A percentile compares a stretch with the other conserved stretches of the same genome.
These are phyloP conservation scores for Asclepias syriaca DNA, from an alignment of 257 asterid species.

Conservation along the genomic window DNA sequence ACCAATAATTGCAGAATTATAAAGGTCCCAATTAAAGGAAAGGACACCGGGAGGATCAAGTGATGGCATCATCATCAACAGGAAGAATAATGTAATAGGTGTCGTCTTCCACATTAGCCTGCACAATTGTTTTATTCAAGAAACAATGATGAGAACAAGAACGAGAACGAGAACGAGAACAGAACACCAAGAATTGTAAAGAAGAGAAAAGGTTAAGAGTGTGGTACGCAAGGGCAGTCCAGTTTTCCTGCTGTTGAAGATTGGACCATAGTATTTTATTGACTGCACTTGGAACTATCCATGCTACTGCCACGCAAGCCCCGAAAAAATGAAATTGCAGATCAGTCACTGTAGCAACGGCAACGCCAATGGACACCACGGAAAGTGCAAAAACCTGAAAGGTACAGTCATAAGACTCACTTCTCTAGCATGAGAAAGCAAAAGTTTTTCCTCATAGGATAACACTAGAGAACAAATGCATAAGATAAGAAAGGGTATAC, in stretches of 20 bases:
- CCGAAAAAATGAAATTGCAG: slow-evolving; percentile 92
- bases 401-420: slow-evolving; percentile 13
- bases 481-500: neutral
- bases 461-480: neutral
- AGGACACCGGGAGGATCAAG: slow-evolving; percentile 95
- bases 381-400: slow-evolving; percentile 84
- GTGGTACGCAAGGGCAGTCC: slow-evolving; percentile 87
- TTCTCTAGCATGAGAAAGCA: neutral
- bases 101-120: slow-evolving; percentile 99
- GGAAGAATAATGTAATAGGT: slow-evolving; percentile 83
- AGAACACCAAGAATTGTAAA: neutral
- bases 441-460: neutral
- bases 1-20: slow-evolving; percentile 55
- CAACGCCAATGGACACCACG: slow-evolving; percentile 78
- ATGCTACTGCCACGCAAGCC: slow-evolving; percentile 88
- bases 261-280: slow-evolving; percentile 92
- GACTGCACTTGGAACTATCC: slow-evolving; percentile 92
- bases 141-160: neutral
- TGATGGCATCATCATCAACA: slow-evolving; percentile 83
- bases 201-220: neutral
- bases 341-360: slow-evolving; percentile 93
- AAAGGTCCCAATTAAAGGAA: slow-evolving; percentile 61
- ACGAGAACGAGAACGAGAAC: neutral
- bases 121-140: slow-evolving; percentile 6
- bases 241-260: slow-evolving; percentile 92